phyloP scores from a whole-genome alignment of 306 rosid species.

The Vigna radiata region DNA sequence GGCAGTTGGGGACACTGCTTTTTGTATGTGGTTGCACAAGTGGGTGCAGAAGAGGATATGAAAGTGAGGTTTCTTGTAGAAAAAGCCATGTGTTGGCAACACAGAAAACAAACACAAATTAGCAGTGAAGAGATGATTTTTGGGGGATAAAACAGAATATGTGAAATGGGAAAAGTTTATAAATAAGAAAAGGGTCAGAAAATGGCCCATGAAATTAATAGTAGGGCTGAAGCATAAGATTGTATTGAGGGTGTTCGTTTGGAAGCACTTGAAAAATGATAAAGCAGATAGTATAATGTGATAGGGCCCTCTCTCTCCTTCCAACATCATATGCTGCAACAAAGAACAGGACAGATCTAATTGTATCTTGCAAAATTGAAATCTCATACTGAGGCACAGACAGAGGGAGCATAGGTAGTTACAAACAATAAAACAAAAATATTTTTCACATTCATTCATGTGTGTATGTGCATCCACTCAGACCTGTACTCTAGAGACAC shows the following conservation, averaged over 20 bases:
- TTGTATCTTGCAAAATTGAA: constrained; percentile 49
- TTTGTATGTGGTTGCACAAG: constrained; percentile 28
- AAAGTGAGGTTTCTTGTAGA: constrained; percentile 35
- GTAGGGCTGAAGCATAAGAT: constrained; percentile 55
- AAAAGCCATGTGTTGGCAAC: constrained; percentile 28
- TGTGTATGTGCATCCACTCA: constrained; percentile 45
- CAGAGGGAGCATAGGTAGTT: constrained; percentile 31
- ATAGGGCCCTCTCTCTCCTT: constrained; percentile 34
- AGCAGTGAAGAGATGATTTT: constrained; percentile 50
- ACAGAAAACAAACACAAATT: neutral
- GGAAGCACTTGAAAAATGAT: constrained; percentile 49
- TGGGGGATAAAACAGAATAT: constrained; percentile 13
- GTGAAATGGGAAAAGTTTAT: neutral
- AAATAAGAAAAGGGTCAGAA: constrained; percentile 15
- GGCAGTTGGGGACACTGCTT: constrained; percentile 39
- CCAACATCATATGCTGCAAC: constrained; percentile 29
- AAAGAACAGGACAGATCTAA: constrained; percentile 51
- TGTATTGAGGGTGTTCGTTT: constrained; percentile 69
- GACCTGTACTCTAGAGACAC: constrained; percentile 49
- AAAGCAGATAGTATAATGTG: constrained; percentile 30
- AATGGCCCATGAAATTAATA: constrained; percentile 53
- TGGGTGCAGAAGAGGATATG: constrained; percentile 34
- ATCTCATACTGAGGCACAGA: constrained; percentile 19
- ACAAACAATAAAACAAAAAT: constrained; percentile 40
- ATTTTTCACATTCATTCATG: constrained; percentile 31